Evolutionary conservation across 805 yeast species (phyloP), one percentile per base, ranked within the genome.

Genomic region (Schwanniomyces polymorphus): DNA sequence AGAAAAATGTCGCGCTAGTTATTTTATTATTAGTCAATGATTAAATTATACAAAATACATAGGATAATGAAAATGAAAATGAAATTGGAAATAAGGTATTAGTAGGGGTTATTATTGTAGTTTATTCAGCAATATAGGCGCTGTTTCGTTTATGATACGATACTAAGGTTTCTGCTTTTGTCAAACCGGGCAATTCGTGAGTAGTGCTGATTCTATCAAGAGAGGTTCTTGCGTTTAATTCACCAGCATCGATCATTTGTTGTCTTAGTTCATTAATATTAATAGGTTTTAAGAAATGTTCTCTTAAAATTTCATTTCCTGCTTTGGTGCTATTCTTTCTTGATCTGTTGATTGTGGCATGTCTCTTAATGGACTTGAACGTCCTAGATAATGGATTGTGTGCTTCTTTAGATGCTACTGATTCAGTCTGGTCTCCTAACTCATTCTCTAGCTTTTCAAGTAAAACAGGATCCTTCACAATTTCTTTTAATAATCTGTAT

Each of bases 181-280:
- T 70, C 43, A 77, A 64, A 8, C 82, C 82, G 0, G 80, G 80
- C 35, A 77, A 58, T 25, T 74, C 76, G 47, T 75, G 80, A 4
- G 78, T 67, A 5, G 81, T 72, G 38, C 64, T 57, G 27, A 76
- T 64, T 52, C 79, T 61, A 17, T 70, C 70, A 42, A 76, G 60
- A 2, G 76, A 72, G 41, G 56, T 61, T 41, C 70, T 51, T 11
- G 69, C 58, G 38, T 59, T 58, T 45, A 65, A 67, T 50, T 72
- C 75, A 9, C 78, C 78, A 12, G 54, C 54, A 31, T 53, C 52
- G 41, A 69, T 58, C 78, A 74, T 74, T 47, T 70, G 72, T 27
- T 51, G 47, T 44, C 78, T 60, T 49, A 74, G 60, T 44, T 65
- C 64, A 21, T 62, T 55, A 42, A 74, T 47, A 43, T 66, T 57